phyloP scores from a whole-genome alignment of 257 asterid genomes.

The Solanum paucissectum region DNA sequence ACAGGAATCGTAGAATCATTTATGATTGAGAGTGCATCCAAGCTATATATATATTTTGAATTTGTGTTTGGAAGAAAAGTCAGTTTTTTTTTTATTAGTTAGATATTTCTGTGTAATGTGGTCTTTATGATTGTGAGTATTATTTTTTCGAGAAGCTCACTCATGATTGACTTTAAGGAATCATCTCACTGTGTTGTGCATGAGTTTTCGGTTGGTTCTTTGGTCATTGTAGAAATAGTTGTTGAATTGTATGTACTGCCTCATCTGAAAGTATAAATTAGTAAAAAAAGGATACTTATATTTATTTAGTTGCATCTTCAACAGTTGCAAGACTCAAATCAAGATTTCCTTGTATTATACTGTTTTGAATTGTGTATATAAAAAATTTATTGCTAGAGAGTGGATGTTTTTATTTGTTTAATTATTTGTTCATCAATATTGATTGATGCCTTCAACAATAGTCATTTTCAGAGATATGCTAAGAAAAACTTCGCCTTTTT shows the following conservation, averaged over 20 bases:
- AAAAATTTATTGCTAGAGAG: not conserved
- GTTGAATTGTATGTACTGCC: not conserved
- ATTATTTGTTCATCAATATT: not conserved
- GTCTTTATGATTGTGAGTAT: not conserved
- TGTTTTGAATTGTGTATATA: not conserved
- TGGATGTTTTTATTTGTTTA: not conserved
- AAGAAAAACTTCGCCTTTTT: not conserved
- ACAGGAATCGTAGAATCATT: not conserved
- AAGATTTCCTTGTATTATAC: not conserved
- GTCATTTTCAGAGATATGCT: not conserved
- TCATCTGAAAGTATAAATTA: not conserved
- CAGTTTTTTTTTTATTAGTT: not conserved
- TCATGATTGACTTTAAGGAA: not conserved
- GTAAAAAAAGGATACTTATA: not conserved
- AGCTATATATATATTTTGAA: not conserved
- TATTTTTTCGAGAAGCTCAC: not conserved
- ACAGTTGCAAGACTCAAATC: not conserved
- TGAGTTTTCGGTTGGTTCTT: not conserved
- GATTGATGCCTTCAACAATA: not conserved
- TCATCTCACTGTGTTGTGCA: not conserved
- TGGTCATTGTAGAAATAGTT: not conserved
- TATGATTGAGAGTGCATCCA: not conserved
- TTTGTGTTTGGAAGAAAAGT: not conserved
- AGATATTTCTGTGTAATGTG: not conserved
- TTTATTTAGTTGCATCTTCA: not conserved